Conservation (phyloP, 805 yeast species). For the Metschnikowia noctiluminum region DNA sequence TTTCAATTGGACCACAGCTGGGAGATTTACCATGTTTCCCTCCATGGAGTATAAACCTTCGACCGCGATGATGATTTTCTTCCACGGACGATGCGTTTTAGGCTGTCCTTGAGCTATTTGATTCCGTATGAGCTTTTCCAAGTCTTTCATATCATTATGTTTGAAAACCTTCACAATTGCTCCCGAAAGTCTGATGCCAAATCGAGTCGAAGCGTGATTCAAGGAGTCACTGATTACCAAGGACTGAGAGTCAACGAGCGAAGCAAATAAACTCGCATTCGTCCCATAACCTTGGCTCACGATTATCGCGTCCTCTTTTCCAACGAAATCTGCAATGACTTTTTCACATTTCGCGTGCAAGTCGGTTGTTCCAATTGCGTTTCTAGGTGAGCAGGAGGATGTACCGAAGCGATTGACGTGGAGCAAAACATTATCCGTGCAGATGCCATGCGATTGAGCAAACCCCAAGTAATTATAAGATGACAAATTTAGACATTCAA, state of each 20-base stretch:
- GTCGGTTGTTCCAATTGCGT: conserved; percentile 69
- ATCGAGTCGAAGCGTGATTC: conserved; percentile 93
- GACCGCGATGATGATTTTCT: conserved; percentile 75
- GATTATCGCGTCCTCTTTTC: conserved; percentile 82
- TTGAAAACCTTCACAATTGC: conserved; percentile 89
- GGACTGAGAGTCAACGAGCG: conserved; percentile 82
- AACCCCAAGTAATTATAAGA: conserved; percentile 95
- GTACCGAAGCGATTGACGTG: conserved; percentile 69
- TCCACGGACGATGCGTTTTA: conserved; percentile 94
- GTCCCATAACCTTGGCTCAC: conserved; percentile 97
- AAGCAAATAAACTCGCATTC: conserved; percentile 80
- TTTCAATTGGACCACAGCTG: conserved; percentile 66
- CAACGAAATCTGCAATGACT: conserved; percentile 79
- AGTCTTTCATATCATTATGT: conserved; percentile 82
- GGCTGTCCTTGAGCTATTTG: conserved; percentile 94
- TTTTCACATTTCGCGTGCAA: conserved; percentile 72
- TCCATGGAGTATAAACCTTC: conserved; percentile 94
- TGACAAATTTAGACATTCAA: conserved; percentile 78
- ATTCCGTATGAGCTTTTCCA: conserved; percentile 76
- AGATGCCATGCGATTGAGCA: conserved; percentile 90
- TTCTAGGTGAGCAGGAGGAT: conserved; percentile 74
- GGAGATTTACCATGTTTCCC: conserved; percentile 85
- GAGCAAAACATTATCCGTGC: conserved; percentile 75
- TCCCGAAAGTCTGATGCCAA: conserved; percentile 90
- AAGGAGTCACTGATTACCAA: conserved; percentile 90